Evolutionary conservation across 2,329 filamentous ascomycete genomes (phyloP), one percentile per base, ranked within the genome.

Genomic region (Botrytis galanthina): DNA sequence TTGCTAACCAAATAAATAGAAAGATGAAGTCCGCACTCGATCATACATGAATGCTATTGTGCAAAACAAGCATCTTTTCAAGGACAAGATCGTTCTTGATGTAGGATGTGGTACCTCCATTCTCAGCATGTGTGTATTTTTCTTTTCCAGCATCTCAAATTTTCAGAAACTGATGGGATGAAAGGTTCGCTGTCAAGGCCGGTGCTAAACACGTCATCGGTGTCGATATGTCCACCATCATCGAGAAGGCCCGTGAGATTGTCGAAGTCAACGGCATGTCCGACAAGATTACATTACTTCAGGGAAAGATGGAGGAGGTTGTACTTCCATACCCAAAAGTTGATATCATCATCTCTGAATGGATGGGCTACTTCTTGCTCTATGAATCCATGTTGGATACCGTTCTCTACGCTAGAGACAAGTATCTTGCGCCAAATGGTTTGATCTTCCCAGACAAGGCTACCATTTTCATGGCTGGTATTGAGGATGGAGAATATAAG

Each of bases 291-390:
- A 98, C 96, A 71, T 90, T 99, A 74, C 89, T 99, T 77, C 96
- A 98, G 86, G 96, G 96, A 83, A 99, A 99, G 89, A 99, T 99
- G 96, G 96, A 99, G 86, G 96, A 99, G 86, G 94, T 99, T 63
- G 87, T 92, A 81, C 87, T 99, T 76, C 96, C 96, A 32, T 97
- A 92, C 84, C 92, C 94, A 81, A 93, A 98, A 85, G 96, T 99
- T 77, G 96, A 99, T 82, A 99, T 99, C 82, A 99, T 99, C 85
- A 97, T 99, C 83, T 98, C 95, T 2, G 96, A 99, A 87, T 99
- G 96, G 96, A 99, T 99, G 96, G 96, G 96, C 48, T 99, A 99
- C 86, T 98, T 98, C 87, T 86, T 99, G 71, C 90, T 99, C 75
- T 99, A 99, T 85, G 96, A 99, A 90, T 93, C 90, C 89, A 99